phyloP scores from a whole-genome alignment of 192 early-diverging fungal genomes.

The Coemansia sp. region DNA sequence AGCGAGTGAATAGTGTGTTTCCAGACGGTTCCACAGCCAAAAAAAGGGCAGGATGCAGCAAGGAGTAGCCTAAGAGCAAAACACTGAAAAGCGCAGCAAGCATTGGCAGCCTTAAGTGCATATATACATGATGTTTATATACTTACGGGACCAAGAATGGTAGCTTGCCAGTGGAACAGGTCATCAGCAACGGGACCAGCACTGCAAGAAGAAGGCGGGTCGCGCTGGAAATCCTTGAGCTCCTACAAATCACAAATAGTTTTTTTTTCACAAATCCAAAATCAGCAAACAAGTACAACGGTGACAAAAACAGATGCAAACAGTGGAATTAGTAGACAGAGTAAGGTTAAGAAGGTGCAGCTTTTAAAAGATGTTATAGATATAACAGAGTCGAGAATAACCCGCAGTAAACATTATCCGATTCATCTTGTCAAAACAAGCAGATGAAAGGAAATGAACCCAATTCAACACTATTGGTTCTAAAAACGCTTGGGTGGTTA shows the following conservation, averaged over 20 bases:
- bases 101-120: too few relatives aligned
- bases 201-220: constrained; percentile 97
- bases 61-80: too few relatives aligned
- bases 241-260: constrained; percentile 58
- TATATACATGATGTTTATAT: background rate
- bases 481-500: too few relatives aligned
- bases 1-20: too few relatives aligned
- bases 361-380: background rate
- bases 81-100: too few relatives aligned
- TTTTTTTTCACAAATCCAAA: background rate
- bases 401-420: background rate
- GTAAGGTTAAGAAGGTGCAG: background rate
- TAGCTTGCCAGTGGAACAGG: constrained; percentile 95
- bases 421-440: constrained; percentile 11
- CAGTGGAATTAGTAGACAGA: background rate
- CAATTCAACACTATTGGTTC: too few relatives aligned
- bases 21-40: too few relatives aligned
- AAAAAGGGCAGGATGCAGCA: too few relatives aligned
- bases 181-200: constrained; percentile 94
- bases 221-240: constrained; percentile 91
- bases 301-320: background rate
- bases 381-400: background rate
- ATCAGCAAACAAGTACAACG: background rate
- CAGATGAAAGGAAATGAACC: constrained; percentile 1
- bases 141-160: constrained; percentile 93